Percentiles rank a stretch among this genome's conserved stretches.
phyloP scores from a whole-genome alignment of 2,329 filamentous ascomycete genomes.

The Colletotrichum magnum region DNA sequence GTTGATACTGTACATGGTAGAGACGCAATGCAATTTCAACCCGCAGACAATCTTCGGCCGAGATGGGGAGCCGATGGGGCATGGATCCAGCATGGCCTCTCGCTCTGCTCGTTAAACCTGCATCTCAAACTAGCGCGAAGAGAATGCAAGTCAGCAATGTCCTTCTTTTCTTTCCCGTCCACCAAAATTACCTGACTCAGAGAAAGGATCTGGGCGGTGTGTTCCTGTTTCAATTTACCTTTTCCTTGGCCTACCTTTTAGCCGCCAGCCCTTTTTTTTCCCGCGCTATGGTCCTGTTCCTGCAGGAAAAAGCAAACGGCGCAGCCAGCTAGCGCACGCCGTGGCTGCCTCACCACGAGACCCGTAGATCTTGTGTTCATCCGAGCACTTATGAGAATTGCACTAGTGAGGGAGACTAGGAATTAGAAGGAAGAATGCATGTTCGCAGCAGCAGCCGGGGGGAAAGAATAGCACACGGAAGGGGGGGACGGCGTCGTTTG shows the following conservation, averaged over 20 bases:
- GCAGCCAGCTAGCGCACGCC: constrained; percentile 23
- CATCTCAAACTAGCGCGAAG: constrained; percentile 14
- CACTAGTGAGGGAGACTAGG: not conserved
- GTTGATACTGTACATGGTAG: not conserved
- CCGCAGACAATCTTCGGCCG: constrained; percentile 3
- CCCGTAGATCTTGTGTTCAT: constrained; percentile 26
- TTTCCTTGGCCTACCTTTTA: not conserved
- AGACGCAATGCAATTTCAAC: not conserved
- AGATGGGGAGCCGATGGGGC: not conserved
- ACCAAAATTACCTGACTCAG: constrained; percentile 3
- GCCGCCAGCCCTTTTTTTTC: not conserved
- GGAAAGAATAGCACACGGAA: constrained; percentile 23
- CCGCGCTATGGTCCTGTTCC: not conserved
- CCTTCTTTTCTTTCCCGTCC: not conserved
- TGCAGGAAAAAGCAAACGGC: constrained; percentile 28
- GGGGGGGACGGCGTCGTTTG: constrained; percentile 28
- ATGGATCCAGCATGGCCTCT: not conserved
- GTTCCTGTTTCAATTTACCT: constrained; percentile 27
- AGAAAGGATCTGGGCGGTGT: constrained; percentile 21
- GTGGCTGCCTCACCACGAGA: constrained; percentile 31
- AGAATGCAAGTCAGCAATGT: constrained; percentile 1
- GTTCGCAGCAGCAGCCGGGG: not conserved
- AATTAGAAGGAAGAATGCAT: not conserved
- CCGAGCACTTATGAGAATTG: constrained; percentile 15
- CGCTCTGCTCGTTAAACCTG: constrained; percentile 17